phyloP scores from a whole-genome alignment of 192 early-diverging fungal genomes.

The Mortierella antarctica region DNA sequence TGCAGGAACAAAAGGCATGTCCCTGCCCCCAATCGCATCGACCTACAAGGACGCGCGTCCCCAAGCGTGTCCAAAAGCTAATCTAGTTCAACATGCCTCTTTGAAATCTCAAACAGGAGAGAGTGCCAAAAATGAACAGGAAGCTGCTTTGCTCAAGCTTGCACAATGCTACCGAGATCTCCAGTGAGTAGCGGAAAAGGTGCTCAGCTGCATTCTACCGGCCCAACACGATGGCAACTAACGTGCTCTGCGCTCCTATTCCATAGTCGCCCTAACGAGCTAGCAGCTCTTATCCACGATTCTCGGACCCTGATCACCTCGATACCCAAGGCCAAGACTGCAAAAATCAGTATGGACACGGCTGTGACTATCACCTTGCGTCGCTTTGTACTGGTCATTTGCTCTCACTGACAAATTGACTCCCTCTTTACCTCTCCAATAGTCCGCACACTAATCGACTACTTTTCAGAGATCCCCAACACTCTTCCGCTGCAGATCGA shows the following conservation, averaged over 20 bases:
- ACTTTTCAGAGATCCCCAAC: conserved; percentile 89
- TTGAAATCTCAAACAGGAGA: not conserved
- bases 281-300: conserved; percentile 84
- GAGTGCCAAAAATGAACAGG: conserved; percentile 65
- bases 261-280: conserved; percentile 76
- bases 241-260: not conserved
- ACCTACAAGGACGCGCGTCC: no score
- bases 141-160: conserved; percentile 76
- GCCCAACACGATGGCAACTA: no score
- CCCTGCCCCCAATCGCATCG: no score
- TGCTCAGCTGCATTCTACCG: not conserved
- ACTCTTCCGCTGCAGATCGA: conserved; percentile 91
- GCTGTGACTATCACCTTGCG: no score
- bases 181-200: conserved; percentile 56
- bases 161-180: conserved; percentile 79
- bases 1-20: conserved; percentile 32
- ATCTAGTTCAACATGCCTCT: no score
- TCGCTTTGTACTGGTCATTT: no score
- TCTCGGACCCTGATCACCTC: conserved; percentile 83
- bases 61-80: no score
- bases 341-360: conserved; percentile 79
- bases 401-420: no score
- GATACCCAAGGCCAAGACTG: conserved; percentile 96
- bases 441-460: conserved; percentile 87
- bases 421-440: conserved; percentile 10